These are phyloP conservation scores for Hirsutella thompsonii DNA, from an alignment of 2,329 filamentous ascomycete species.

Conservation along the genomic window DNA sequence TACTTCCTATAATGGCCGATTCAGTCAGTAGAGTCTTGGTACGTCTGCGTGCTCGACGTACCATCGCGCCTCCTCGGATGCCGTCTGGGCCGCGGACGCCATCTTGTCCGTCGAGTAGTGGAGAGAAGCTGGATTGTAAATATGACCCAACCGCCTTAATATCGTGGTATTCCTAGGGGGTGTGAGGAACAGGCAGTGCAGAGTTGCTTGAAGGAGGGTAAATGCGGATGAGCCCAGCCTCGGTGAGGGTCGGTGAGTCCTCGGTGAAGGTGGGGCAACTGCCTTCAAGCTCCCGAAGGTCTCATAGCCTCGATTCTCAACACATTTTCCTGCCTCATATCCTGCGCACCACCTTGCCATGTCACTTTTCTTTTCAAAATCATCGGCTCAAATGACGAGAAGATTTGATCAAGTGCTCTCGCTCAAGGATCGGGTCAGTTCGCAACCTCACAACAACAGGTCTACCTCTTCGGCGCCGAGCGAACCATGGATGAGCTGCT, in stretches of 20 bases:
- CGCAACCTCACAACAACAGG: neutral
- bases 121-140: too few relatives aligned
- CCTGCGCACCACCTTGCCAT: neutral
- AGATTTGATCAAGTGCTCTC: too few relatives aligned
- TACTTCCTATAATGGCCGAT: constrained; percentile 50
- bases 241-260: constrained; percentile 13
- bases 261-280: constrained; percentile 20
- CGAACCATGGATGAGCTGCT: constrained; percentile 41
- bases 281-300: too few relatives aligned
- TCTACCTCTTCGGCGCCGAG: neutral
- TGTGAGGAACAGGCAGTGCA: neutral
- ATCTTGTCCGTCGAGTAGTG: constrained; percentile 2
- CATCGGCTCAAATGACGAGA: too few relatives aligned
- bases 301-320: too few relatives aligned
- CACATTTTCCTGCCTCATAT: too few relatives aligned
- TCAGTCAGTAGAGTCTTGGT: neutral
- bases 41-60: constrained; percentile 6
- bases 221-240: too few relatives aligned
- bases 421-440: neutral
- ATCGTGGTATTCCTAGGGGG: too few relatives aligned
- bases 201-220: neutral
- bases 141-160: too few relatives aligned
- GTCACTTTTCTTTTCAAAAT: neutral
- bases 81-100: constrained; percentile 6
- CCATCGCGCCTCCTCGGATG: constrained; percentile 21